Percentiles rank a stretch among this genome's conserved stretches.
Evolutionary conservation across 2,329 filamentous ascomycete genomes (phyloP).

Genomic region (Zymoseptoria tritici): DNA sequence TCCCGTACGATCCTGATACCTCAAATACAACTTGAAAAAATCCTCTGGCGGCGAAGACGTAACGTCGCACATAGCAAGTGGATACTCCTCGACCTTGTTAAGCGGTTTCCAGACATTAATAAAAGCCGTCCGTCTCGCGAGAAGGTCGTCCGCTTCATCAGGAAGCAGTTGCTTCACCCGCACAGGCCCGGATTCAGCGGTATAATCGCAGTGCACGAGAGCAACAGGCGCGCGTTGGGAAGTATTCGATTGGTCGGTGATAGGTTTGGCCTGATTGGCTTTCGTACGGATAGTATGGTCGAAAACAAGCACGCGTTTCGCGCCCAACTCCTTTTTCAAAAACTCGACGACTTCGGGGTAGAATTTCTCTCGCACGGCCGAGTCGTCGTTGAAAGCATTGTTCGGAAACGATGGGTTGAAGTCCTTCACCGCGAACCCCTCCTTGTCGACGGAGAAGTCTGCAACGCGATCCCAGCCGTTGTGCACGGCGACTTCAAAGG

Average conservation of each 20-base stretch:
- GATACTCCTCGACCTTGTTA: slow-evolving; percentile 34
- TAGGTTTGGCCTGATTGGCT: slow-evolving; percentile 26
- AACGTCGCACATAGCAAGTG: slow-evolving; percentile 37
- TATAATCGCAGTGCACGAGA: slow-evolving; percentile 47
- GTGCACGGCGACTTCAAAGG: slow-evolving; percentile 33
- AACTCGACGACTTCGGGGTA: slow-evolving; percentile 43
- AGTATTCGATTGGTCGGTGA: slow-evolving; percentile 31
- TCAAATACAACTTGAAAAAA: slow-evolving; percentile 37
- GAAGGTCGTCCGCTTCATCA: slow-evolving; percentile 36
- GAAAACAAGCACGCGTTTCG: slow-evolving; percentile 41
- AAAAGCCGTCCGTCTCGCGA: slow-evolving; percentile 41
- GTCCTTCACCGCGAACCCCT: slow-evolving; percentile 41
- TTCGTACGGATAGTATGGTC: slow-evolving; percentile 44
- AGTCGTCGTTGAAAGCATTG: slow-evolving; percentile 32
- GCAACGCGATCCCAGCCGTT: slow-evolving; percentile 38
- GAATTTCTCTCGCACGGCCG: slow-evolving; percentile 35
- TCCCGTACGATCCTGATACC: slow-evolving; percentile 33
- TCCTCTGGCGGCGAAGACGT: slow-evolving; percentile 30
- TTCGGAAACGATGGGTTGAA: slow-evolving; percentile 31
- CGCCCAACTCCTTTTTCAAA: slow-evolving; percentile 39
- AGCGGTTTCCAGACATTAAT: slow-evolving; percentile 48
- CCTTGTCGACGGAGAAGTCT: slow-evolving; percentile 39
- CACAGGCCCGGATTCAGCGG: slow-evolving; percentile 36
- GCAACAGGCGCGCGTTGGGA: slow-evolving; percentile 40
- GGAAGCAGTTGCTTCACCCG: slow-evolving; percentile 40